Evolutionary conservation across 768 basidiomycete genomes (phyloP), one percentile per base, ranked within the genome.

Genomic region (Mycena haematopus): DNA sequence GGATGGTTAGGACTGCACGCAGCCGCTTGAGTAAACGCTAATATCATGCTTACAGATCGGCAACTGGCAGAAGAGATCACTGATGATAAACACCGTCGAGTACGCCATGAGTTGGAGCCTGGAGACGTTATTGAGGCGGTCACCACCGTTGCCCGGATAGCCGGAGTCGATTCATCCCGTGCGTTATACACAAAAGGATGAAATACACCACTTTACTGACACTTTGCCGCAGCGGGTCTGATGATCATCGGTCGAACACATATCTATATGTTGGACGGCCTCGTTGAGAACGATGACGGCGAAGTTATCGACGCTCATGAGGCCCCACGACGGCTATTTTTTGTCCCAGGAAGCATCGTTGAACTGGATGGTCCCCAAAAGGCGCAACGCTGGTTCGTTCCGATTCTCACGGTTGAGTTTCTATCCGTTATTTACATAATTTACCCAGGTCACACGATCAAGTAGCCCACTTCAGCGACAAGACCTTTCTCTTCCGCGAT

Each of bases 161-260:
- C 87, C 15, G 96, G 95, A 1, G 93, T 98, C 5, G 96, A 97
- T 74, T 93, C 93, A 17, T 93, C 89, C 62, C 94, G 95, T 95
- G 65, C 72, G 90, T 79, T 27, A n/a, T 62, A 51, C 35, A 45
- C 31, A n/a, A 13, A 54, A 25, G 14, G 13, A 9, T 33, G 27
- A 27, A 24, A 36, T 13, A 3, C 54, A 31, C 29, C n/a, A n/a
- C n/a, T 36, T 52, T 24, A 11, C 52, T 44, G 52, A 40, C n/a
- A 33, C 42, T 14, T 29, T 17, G 19, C 22, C n/a, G 17, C 68
- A 91, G 94, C 95, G 59, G 95, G 96, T 0, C 80, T 97, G 9
- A 79, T 98, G 25, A 95, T 98, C 52, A 84, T 95, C 17, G 96
- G 95, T 14, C 84, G 83, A 47, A 89, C 86, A 2, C 92, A 95